Percentiles rank a stretch among this genome's conserved stretches.
Evolutionary conservation across 768 basidiomycete genomes (phyloP).

Genomic region (Dioszegia hungarica): DNA sequence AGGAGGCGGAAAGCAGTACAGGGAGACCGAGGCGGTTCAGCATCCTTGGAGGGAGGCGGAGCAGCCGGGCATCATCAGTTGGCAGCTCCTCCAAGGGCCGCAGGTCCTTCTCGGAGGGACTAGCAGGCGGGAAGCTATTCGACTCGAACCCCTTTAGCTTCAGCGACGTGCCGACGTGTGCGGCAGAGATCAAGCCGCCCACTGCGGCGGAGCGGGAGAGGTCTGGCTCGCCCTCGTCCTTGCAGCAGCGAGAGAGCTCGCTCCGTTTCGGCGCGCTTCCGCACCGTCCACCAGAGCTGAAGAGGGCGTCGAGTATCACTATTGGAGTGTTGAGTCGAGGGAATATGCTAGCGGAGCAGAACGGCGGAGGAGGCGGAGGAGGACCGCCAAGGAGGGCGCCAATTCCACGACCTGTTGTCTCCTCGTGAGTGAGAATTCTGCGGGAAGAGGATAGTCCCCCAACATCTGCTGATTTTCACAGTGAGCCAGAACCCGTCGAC

Average conservation of each 20-base stretch:
- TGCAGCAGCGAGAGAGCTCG: background rate
- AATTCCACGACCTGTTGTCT: background rate
- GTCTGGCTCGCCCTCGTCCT: background rate
- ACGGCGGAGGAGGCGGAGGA: constrained; percentile 10
- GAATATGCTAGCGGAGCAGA: constrained; percentile 29
- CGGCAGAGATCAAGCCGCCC: background rate
- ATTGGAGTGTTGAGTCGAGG: constrained; percentile 42
- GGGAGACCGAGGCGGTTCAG: background rate
- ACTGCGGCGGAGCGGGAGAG: background rate
- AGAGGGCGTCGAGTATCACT: constrained; percentile 37
- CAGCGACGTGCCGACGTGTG: background rate
- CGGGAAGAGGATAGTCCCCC: too few relatives aligned
- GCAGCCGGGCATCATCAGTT: background rate
- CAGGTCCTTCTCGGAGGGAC: background rate
- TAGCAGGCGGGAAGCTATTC: background rate
- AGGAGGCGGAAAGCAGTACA: background rate
- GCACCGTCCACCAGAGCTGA: constrained; percentile 32
- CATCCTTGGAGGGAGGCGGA: background rate
- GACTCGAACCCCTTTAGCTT: background rate
- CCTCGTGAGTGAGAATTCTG: too few relatives aligned
- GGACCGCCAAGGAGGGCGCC: background rate
- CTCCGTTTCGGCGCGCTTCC: constrained; percentile 40
- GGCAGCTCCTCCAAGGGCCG: background rate
- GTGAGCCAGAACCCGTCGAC: constrained; percentile 28
- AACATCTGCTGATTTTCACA: background rate